Base-by-base conservation (phyloP, 169 alveolate species). In the Besnoitia besnoiti region DNA sequence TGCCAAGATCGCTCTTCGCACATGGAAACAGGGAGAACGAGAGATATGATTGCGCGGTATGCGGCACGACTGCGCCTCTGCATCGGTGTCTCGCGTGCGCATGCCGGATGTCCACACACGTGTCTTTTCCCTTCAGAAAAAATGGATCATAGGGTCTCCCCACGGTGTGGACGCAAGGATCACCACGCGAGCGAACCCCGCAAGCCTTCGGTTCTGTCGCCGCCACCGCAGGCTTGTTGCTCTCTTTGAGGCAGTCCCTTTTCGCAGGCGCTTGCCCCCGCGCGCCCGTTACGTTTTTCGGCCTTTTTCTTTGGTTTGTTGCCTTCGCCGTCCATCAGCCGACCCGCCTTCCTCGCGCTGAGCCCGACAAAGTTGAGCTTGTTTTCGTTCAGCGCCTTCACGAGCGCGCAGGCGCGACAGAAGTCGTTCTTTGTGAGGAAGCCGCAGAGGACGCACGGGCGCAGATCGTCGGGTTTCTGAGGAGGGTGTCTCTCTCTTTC, bases 361-460 rank as follows among this genome's bases (percentile, higher is more conserved):
- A 73, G 16, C 24, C 82, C 82, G 44, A 73, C 82, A 37, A 73
- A 73, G 27, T 73, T 27, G 24, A 73, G 82, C 59, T 79, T 79
- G 59, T 79, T 79, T 35, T 79, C 87, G 21, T 73, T 73, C 50
- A 79, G 59, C 37, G 59, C 61, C 62, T 44, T 24, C 14, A 79
- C 87, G 7, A 79, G 87, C 4, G 37, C 59, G 87, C 87, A 79
- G 7, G 87, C 87, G 16, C 87, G 50, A 35, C 87, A 79, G 33
- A 79, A 44, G 16, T 39, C 50, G 19, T 79, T 79, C 19, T 21
- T 79, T 19, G 87, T 79, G 40, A 21, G 59, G 30, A 27, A 21
- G 10, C 87, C 87, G 35, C 87, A 79, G 35, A 30, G 40, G 12
- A 42, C 59, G 87, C 87, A 79, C 42, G 33, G 87, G 46, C 50